Conservation (phyloP, 1,139 yeast genomes). For the Hansenula sp. region DNA sequence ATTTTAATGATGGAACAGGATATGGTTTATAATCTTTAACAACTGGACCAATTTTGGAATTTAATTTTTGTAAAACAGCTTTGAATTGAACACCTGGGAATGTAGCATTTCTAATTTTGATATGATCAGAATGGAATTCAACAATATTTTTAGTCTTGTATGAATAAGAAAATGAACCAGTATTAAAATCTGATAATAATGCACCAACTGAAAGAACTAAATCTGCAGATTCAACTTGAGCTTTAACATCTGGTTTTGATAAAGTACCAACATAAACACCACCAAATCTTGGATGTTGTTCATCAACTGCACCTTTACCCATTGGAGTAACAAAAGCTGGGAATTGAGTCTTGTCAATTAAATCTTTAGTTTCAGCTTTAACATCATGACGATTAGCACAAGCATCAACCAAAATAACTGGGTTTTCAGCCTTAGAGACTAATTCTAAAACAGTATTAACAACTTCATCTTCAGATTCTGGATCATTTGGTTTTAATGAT, state of each 20-base stretch:
- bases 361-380: slow-evolving; percentile 52
- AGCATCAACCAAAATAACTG: slow-evolving; percentile 79
- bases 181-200: slow-evolving; percentile 80
- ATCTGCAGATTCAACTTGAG: slow-evolving; percentile 74
- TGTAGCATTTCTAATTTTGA: slow-evolving; percentile 69
- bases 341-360: slow-evolving; percentile 69
- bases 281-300: slow-evolving; percentile 69
- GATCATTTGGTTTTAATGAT: background rate
- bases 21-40: slow-evolving; percentile 37
- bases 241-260: slow-evolving; percentile 71
- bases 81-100: slow-evolving; percentile 81
- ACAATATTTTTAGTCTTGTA: slow-evolving; percentile 76
- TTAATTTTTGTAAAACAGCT: slow-evolving; percentile 51
- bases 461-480: too few species aligned
- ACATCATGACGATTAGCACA: slow-evolving; percentile 80
- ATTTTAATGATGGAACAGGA: slow-evolving; percentile 40
- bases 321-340: slow-evolving; percentile 86
- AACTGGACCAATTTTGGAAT: slow-evolving; percentile 32
- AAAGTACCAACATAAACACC: slow-evolving; percentile 85
- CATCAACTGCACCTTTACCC: slow-evolving; percentile 84
- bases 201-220: slow-evolving; percentile 78
- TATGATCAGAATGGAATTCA: slow-evolving; percentile 87
- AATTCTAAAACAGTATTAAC: slow-evolving; percentile 20
- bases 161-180: slow-evolving; percentile 83
- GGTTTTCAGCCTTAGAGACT: slow-evolving; percentile 56